Evolutionary conservation across 352 stramenopile genomes (phyloP).

Genomic region (Phytophthora constricta): DNA sequence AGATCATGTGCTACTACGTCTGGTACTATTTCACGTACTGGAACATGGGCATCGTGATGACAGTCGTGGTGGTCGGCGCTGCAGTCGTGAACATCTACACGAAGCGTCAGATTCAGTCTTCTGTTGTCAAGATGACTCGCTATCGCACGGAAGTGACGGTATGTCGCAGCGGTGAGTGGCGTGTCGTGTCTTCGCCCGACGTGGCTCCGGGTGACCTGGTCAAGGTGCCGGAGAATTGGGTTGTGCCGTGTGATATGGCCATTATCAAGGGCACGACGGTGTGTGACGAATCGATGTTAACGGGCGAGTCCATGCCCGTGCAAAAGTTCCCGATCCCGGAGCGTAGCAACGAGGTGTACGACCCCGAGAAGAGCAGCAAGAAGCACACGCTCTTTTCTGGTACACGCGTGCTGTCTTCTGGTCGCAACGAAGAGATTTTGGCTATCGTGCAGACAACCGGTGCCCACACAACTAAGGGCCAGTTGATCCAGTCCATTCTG

Average conservation of each 20-base stretch:
- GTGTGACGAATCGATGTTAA: conserved; percentile 54
- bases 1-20: conserved; percentile 51
- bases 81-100: conserved; percentile 44
- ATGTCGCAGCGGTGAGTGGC: conserved; percentile 39
- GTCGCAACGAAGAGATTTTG: conserved; percentile 49
- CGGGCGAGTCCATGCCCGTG: conserved; percentile 69
- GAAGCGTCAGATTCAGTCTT: conserved; percentile 37
- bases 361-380: conserved; percentile 45
- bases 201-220: conserved; percentile 55
- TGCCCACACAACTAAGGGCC: conserved; percentile 67
- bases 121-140: conserved; percentile 45
- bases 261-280: conserved; percentile 47
- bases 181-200: conserved; percentile 32
- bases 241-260: conserved; percentile 53
- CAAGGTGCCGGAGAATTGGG: conserved; percentile 46
- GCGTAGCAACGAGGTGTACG: conserved; percentile 42
- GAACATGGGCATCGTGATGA: conserved; percentile 43
- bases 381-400: conserved; percentile 77
- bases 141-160: conserved; percentile 59
- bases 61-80: conserved; percentile 33
- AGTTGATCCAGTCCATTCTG: conserved; percentile 74
- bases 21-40: conserved; percentile 57
- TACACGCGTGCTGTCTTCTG: conserved; percentile 58
- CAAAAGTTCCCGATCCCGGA: conserved; percentile 65
- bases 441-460: conserved; percentile 70